Evolutionary conservation across 2,329 filamentous ascomycete genomes (phyloP).

Genomic region (Colletotrichum filicis): DNA sequence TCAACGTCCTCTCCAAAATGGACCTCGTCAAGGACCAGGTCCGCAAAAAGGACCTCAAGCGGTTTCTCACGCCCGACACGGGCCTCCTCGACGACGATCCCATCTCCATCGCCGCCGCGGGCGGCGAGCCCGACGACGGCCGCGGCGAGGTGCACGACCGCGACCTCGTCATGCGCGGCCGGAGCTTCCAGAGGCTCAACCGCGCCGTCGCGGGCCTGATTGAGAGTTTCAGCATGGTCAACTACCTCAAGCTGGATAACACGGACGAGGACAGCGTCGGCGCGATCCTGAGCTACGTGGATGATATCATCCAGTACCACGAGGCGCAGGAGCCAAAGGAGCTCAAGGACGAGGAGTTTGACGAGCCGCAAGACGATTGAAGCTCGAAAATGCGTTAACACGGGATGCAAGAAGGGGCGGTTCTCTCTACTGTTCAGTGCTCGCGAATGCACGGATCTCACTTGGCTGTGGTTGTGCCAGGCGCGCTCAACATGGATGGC

Average conservation of each 20-base stretch:
- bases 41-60: constrained; percentile 86
- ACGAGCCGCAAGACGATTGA: constrained; percentile 41
- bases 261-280: constrained; percentile 93
- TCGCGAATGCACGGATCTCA: neutral
- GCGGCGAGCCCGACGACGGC: constrained; percentile 59
- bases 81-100: constrained; percentile 85
- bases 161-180: constrained; percentile 80
- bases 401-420: neutral
- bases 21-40: constrained; percentile 93
- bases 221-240: constrained; percentile 98
- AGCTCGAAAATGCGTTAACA: neutral
- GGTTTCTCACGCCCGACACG: constrained; percentile 89
- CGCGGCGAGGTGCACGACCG: constrained; percentile 71
- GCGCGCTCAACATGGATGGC: neutral
- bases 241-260: constrained; percentile 88
- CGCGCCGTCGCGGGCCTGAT: constrained; percentile 90
- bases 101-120: neutral
- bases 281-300: constrained; percentile 88
- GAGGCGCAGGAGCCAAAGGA: constrained; percentile 93
- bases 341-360: constrained; percentile 69
- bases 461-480: neutral
- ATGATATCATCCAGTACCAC: constrained; percentile 93
- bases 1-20: constrained; percentile 98
- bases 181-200: constrained; percentile 85
- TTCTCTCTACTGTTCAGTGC: neutral